Evolutionary conservation across 176 grass and related monocot species (phyloP).

Genomic region (Avena atlantica): DNA sequence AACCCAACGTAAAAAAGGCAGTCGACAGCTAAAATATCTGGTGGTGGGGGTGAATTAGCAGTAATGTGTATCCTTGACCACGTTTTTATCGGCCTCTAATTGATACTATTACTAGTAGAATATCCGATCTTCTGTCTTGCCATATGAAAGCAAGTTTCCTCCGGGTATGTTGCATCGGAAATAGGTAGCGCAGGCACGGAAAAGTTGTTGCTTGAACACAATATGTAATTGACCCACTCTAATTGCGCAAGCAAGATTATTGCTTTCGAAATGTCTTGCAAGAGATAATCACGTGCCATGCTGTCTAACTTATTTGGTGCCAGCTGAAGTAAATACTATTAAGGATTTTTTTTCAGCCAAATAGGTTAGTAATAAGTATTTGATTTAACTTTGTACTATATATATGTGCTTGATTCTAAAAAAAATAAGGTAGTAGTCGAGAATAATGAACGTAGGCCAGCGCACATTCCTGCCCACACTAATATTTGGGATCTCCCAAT

Average conservation of each 20-base stretch:
- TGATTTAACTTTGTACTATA: background rate
- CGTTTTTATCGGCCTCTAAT: background rate
- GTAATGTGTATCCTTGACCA: background rate
- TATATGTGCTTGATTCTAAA: background rate
- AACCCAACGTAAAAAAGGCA: background rate
- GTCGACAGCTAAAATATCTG: conserved; percentile 11
- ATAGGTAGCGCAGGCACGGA: conserved; percentile 25
- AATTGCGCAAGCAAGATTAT: background rate
- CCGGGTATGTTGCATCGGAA: conserved; percentile 11
- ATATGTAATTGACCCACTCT: background rate
- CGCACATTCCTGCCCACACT: background rate
- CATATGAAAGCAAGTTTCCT: conserved; percentile 33
- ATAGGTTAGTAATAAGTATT: background rate
- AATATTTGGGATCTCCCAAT: background rate
- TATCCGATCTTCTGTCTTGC: background rate
- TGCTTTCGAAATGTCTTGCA: background rate
- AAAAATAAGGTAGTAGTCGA: background rate
- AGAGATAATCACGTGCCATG: conserved; percentile 38
- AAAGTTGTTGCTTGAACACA: conserved; percentile 35
- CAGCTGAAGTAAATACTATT: background rate
- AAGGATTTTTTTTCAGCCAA: background rate
- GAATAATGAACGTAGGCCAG: background rate
- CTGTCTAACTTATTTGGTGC: background rate
- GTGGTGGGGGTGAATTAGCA: background rate
- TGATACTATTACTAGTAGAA: background rate